Conservation (phyloP, 2,329 filamentous ascomycete species). For the Chrysosphaeria jannelii region DNA sequence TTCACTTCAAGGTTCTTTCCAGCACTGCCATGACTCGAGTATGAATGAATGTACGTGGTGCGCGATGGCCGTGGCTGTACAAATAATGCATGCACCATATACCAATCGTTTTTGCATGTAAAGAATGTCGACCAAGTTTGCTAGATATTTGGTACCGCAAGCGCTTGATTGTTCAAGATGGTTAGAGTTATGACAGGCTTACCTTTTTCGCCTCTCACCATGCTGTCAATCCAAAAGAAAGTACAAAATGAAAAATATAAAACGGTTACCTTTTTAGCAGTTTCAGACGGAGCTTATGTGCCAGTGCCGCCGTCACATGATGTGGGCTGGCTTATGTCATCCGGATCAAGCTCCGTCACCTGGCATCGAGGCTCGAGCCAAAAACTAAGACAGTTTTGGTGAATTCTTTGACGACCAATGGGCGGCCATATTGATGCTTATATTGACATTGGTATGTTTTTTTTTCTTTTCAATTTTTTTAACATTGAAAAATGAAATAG, state of each 20-base stretch:
- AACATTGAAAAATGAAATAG: conserved; percentile 11
- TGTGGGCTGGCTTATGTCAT: background rate
- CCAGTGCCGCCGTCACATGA: background rate
- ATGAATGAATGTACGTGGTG: background rate
- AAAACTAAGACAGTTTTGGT: background rate
- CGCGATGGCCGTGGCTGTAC: background rate
- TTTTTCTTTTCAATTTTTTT: conserved; percentile 1
- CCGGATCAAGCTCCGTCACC: background rate
- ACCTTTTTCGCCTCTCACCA: too few species aligned
- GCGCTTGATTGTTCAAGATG: too few species aligned
- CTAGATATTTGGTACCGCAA: too few species aligned
- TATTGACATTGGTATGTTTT: conserved; percentile 29
- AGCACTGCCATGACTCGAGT: background rate
- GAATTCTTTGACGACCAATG: too few species aligned
- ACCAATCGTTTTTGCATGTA: too few species aligned
- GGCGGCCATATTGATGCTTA: conserved; percentile 12
- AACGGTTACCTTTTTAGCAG: background rate
- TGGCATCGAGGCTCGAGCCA: background rate
- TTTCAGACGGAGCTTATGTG: background rate
- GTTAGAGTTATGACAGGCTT: too few species aligned
- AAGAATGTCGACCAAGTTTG: too few species aligned
- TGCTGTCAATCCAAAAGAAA: too few species aligned
- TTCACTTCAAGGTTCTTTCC: background rate
- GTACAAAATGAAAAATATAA: background rate
- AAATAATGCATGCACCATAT: background rate